Evolutionary conservation across 495 filamentous ascomycete species (phyloP).

Genomic region (Cercophora samala): DNA sequence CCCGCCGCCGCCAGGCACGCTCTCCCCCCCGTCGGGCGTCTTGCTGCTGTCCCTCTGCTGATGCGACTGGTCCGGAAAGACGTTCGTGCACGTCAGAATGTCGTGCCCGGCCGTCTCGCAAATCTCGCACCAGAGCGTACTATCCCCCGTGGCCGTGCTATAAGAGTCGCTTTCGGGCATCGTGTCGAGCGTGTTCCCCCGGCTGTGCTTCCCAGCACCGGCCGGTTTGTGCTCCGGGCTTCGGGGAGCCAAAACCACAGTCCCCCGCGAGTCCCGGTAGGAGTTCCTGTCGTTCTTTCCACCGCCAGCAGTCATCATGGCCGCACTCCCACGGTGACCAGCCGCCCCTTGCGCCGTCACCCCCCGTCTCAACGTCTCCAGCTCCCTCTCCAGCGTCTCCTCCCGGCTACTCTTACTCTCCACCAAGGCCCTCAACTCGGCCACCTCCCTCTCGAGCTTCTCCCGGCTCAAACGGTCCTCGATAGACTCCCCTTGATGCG

Average conservation of each 20-base stretch:
- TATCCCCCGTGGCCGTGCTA: constrained; percentile 68
- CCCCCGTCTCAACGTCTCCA: constrained; percentile 60
- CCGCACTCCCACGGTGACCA: constrained; percentile 45
- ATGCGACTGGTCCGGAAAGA: constrained; percentile 57
- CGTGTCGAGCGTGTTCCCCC: constrained; percentile 46
- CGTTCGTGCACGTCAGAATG: constrained; percentile 86
- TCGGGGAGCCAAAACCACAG: constrained; percentile 49
- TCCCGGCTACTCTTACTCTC: constrained; percentile 73
- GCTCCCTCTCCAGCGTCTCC: constrained; percentile 85
- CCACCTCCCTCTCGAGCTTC: constrained; percentile 72
- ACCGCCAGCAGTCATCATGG: constrained; percentile 49
- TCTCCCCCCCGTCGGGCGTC: constrained; percentile 35
- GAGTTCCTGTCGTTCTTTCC: constrained; percentile 51
- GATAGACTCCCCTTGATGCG: constrained; percentile 51
- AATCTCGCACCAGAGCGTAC: constrained; percentile 87
- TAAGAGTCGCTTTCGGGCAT: constrained; percentile 73
- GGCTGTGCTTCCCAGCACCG: constrained; percentile 42
- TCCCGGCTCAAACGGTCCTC: constrained; percentile 54
- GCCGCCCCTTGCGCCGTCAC: constrained; percentile 17
- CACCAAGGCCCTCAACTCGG: constrained; percentile 66
- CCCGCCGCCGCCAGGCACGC: constrained; percentile 37
- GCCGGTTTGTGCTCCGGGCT: constrained; percentile 37
- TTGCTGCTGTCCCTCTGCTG: constrained; percentile 42
- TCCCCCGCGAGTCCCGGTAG: constrained; percentile 57
- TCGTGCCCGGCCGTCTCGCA: constrained; percentile 93